phyloP scores from a whole-genome alignment of 2,329 filamentous ascomycete genomes.

The Ustilaginoidea virens region DNA sequence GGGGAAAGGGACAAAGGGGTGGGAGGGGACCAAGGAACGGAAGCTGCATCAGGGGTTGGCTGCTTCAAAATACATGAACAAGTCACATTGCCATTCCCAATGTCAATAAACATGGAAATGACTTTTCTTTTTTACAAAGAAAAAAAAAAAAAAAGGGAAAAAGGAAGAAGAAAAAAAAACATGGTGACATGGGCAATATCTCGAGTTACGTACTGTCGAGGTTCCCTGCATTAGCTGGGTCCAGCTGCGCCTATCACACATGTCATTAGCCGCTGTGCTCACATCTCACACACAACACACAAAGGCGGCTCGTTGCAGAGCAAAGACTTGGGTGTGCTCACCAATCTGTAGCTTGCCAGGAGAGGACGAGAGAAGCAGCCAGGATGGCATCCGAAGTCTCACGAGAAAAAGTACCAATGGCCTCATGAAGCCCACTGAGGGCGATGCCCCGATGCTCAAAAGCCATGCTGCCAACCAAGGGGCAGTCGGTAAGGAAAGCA shows the following conservation, averaged over 20 bases:
- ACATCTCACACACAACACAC: not conserved
- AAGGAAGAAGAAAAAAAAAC: too few species aligned
- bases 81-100: too few species aligned
- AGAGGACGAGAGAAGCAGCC: conserved; percentile 78
- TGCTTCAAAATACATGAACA: too few species aligned
- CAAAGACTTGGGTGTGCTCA: conserved; percentile 31
- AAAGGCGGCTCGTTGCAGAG: conserved; percentile 2
- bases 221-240: conserved; percentile 84
- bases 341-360: conserved; percentile 96
- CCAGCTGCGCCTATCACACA: conserved; percentile 63
- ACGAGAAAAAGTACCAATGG: conserved; percentile 70
- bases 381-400: conserved; percentile 83
- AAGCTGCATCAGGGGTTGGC: too few species aligned
- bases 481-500: conserved; percentile 74
- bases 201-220: conserved; percentile 64
- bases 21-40: not conserved
- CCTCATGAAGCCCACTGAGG: conserved; percentile 74
- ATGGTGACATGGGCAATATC: too few species aligned
- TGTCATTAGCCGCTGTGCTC: conserved; percentile 12
- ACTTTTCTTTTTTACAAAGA: too few species aligned
- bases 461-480: conserved; percentile 72
- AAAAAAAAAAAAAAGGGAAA: too few species aligned
- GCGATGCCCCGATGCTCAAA: conserved; percentile 80
- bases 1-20: not conserved
- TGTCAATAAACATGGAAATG: too few species aligned